A percentile compares a stretch with the other conserved stretches of the same genome.
Evolutionary conservation across 352 stramenopile genomes (phyloP).

Genomic region (Phytophthora parvispora): DNA sequence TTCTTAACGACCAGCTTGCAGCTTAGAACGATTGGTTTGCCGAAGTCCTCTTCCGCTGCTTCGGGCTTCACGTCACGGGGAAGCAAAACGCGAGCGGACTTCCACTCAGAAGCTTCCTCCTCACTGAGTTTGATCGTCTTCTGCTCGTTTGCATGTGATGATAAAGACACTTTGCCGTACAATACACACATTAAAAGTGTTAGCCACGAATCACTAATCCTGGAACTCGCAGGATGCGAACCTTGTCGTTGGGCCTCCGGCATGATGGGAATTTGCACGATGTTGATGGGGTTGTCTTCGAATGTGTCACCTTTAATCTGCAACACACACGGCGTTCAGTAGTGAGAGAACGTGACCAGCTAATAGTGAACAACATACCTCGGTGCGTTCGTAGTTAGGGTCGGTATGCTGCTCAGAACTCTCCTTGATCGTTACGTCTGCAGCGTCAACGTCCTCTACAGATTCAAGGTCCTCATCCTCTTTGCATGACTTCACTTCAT

Average conservation of each 20-base stretch:
- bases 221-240: no score
- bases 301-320: constrained; percentile 24
- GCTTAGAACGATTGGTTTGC: constrained; percentile 58
- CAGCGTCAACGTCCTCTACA: constrained; percentile 10
- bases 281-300: constrained; percentile 36
- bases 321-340: neutral
- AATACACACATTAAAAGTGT: constrained; percentile 4
- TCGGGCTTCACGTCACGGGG: constrained; percentile 36
- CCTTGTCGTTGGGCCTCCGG: constrained; percentile 20
- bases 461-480: constrained; percentile 22
- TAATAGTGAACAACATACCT: constrained; percentile 20
- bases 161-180: constrained; percentile 9
- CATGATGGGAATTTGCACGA: constrained; percentile 29
- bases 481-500: constrained; percentile 21
- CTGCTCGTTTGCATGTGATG: constrained; percentile 11
- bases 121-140: constrained; percentile 13
- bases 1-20: constrained; percentile 69
- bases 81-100: constrained; percentile 40
- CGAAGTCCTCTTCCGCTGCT: constrained; percentile 32
- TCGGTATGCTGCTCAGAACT: constrained; percentile 23
- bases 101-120: constrained; percentile 29
- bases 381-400: constrained; percentile 12
- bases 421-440: constrained; percentile 27
- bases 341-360: constrained; percentile 1
- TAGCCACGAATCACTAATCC: constrained; percentile 12